A percentile compares a stretch with the other conserved stretches of the same genome.
Evolutionary conservation across 805 yeast species (phyloP).

Genomic region (Kodamaea sagamina): DNA sequence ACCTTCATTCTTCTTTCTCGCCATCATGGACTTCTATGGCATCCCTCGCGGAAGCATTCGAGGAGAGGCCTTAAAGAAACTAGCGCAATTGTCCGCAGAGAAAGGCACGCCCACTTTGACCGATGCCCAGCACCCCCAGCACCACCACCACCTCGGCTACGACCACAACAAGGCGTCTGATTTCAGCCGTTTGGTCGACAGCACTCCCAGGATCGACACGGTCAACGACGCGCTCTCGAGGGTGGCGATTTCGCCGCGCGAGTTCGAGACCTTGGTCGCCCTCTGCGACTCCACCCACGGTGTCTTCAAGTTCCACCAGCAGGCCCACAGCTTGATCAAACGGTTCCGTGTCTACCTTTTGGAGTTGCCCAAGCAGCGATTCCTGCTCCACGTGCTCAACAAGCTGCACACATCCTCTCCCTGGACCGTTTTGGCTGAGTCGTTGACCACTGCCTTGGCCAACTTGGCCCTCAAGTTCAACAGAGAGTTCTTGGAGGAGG

Average conservation of each 20-base stretch:
- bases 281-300: conserved; percentile 46
- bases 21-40: conserved; percentile 40
- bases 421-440: conserved; percentile 37
- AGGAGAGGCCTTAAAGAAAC: conserved; percentile 36
- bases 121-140: conserved; percentile 4
- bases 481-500: conserved; percentile 22
- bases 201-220: conserved; percentile 12
- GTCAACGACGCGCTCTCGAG: conserved; percentile 22
- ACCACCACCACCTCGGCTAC: too few species aligned
- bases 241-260: conserved; percentile 51
- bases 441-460: conserved; percentile 35
- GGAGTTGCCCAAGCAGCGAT: conserved; percentile 47
- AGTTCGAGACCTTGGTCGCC: conserved; percentile 58
- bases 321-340: conserved; percentile 45
- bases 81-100: conserved; percentile 36
- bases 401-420: conserved; percentile 29
- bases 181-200: conserved; percentile 23
- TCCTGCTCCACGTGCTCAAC: conserved; percentile 38
- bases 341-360: conserved; percentile 49
- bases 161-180: conserved; percentile 15
- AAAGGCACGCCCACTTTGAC: conserved; percentile 13
- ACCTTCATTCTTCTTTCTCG: neutral
- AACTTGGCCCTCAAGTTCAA: conserved; percentile 31
- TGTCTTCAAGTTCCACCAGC: conserved; percentile 29
- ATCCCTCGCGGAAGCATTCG: conserved; percentile 42